phyloP scores from a whole-genome alignment of 176 grass and related monocot species.

The Guadua angustifolia region DNA sequence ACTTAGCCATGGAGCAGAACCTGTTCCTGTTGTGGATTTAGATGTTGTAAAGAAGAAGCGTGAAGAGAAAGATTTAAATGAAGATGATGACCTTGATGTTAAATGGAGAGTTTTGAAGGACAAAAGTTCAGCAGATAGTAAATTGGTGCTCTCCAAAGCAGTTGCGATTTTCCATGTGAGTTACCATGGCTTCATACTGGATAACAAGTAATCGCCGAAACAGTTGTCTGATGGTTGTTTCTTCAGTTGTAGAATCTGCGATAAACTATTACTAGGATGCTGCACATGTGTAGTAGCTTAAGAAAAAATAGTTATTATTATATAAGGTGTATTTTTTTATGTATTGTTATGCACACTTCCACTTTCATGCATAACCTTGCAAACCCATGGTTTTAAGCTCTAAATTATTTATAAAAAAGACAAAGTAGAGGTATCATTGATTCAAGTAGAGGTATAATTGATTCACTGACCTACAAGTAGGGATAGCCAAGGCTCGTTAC shows the following conservation, averaged over 20 bases:
- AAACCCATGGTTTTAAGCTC: background rate
- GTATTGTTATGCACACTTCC: background rate
- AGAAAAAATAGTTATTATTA: background rate
- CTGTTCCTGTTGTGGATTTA: conserved; percentile 48
- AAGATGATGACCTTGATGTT: conserved; percentile 54
- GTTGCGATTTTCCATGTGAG: conserved; percentile 97
- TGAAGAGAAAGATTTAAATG: conserved; percentile 58
- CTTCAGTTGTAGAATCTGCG: conserved; percentile 18
- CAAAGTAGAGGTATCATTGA: background rate
- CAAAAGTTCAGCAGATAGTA: conserved; percentile 76
- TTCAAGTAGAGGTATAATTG: background rate
- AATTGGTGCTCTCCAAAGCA: conserved; percentile 82
- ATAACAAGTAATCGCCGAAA: background rate
- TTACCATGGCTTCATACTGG: conserved; percentile 27
- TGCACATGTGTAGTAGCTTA: conserved; percentile 6
- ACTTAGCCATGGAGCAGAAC: conserved; percentile 54
- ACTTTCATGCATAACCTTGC: conserved; percentile 15
- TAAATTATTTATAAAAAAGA: background rate
- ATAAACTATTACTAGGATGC: background rate
- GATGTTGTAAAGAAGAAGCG: conserved; percentile 83
- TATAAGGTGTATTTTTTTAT: background rate
- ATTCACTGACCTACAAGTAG: background rate
- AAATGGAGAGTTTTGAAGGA: conserved; percentile 88
- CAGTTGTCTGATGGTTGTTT: background rate
- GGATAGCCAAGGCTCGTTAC: background rate